These are phyloP conservation scores for Serendipita indica DNA, from an alignment of 768 basidiomycete genomes.

Conservation along the genomic window DNA sequence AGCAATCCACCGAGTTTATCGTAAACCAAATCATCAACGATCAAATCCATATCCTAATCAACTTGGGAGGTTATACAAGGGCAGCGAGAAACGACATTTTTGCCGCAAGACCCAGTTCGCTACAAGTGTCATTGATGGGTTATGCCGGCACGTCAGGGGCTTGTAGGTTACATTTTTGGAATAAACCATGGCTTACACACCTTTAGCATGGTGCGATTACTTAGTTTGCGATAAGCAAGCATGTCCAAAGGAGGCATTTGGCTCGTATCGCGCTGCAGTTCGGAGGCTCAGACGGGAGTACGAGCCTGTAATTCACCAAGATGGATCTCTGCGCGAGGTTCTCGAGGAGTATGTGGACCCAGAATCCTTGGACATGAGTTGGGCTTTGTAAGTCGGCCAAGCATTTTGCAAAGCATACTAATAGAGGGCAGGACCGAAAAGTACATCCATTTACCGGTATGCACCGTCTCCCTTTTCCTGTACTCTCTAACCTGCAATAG, in stretches of 20 bases:
- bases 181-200: background rate
- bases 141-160: conserved; percentile 35
- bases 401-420: background rate
- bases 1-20: conserved; percentile 25
- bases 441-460: conserved; percentile 33
- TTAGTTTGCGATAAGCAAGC: conserved; percentile 31
- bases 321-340: conserved; percentile 22
- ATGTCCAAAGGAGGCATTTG: conserved; percentile 29
- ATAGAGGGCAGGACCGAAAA: conserved; percentile 26
- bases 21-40: conserved; percentile 28
- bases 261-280: conserved; percentile 21
- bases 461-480: conserved; percentile 12
- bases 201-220: conserved; percentile 34
- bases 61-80: conserved; percentile 37
- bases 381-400: conserved; percentile 30
- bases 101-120: conserved; percentile 33
- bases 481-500: conserved; percentile 16
- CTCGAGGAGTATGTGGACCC: conserved; percentile 29
- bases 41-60: conserved; percentile 34
- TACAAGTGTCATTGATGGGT: conserved; percentile 37
- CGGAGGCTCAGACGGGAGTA: conserved; percentile 9
- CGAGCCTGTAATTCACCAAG: conserved; percentile 16
- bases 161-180: conserved; percentile 16
- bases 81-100: conserved; percentile 39
- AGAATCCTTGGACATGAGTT: conserved; percentile 24